Conservation (phyloP, 1,139 yeast genomes). For the Magnusiomyces sp. region DNA sequence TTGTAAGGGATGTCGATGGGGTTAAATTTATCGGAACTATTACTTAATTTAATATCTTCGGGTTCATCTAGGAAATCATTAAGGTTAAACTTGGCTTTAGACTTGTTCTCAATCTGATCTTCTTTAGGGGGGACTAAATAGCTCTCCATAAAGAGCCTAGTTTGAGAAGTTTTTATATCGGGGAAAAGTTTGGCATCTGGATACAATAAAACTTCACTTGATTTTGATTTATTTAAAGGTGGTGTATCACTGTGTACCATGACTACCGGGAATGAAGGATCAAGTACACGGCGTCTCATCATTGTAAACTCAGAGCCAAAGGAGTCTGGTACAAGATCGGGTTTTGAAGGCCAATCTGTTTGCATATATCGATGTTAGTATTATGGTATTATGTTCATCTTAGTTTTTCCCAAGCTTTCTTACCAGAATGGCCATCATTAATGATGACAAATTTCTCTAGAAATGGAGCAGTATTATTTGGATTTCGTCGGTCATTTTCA, state of each 20-base stretch:
- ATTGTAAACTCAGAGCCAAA: conserved; percentile 29
- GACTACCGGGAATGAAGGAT: not conserved
- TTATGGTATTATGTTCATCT: not conserved
- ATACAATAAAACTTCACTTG: conserved; percentile 34
- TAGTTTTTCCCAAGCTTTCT: conserved; percentile 13
- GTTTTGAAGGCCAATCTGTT: conserved; percentile 47
- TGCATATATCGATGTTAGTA: not conserved
- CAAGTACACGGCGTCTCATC: conserved; percentile 28
- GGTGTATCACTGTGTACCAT: not conserved
- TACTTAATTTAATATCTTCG: no score
- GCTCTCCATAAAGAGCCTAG: conserved; percentile 38
- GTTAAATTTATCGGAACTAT: no score
- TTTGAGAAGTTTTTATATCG: conserved; percentile 29
- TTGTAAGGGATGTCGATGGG: no score
- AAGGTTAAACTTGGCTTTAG: no score
- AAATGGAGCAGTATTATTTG: conserved; percentile 36
- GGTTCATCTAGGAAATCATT: no score
- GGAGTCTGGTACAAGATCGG: conserved; percentile 43
- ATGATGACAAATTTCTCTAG: conserved; percentile 52
- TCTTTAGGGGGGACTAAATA: conserved; percentile 26
- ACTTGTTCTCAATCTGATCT: no score
- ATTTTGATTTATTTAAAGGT: not conserved
- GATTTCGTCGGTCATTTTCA: conserved; percentile 12
- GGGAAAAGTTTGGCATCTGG: conserved; percentile 46
- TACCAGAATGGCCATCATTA: conserved; percentile 34